phyloP scores from a whole-genome alignment of 2,329 filamentous ascomycete species.

The Paraphoma sp. region DNA sequence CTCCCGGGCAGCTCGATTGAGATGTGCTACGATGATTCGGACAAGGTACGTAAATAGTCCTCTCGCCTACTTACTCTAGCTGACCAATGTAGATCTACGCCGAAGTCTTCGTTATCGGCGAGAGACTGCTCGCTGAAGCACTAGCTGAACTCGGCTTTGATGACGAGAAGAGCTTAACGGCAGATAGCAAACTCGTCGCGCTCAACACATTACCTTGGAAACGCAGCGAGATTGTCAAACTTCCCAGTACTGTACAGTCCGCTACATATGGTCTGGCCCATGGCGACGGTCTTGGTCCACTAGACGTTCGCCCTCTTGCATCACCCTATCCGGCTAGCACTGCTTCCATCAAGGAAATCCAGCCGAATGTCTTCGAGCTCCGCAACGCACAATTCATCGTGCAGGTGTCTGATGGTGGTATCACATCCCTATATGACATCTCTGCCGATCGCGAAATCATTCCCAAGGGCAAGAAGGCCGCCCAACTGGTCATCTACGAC shows the following conservation, averaged over 20 bases:
- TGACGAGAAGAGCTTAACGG: constrained; percentile 49
- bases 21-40: constrained; percentile 97
- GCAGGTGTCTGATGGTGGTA: constrained; percentile 74
- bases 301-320: constrained; percentile 40
- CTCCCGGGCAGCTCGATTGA: constrained; percentile 93
- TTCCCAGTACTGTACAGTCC: constrained; percentile 54
- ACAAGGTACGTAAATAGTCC: constrained; percentile 60
- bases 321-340: constrained; percentile 33
- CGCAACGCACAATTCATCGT: constrained; percentile 79
- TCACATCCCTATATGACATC: constrained; percentile 84
- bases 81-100: constrained; percentile 68
- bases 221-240: constrained; percentile 74
- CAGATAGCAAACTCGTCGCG: constrained; percentile 62
- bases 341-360: constrained; percentile 59
- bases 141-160: constrained; percentile 71
- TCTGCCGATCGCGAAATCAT: constrained; percentile 78
- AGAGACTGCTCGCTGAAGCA: constrained; percentile 74
- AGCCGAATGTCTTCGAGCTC: constrained; percentile 74
- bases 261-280: constrained; percentile 49
- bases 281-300: constrained; percentile 53
- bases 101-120: constrained; percentile 78
- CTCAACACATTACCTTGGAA: constrained; percentile 90
- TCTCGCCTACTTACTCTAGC: neutral
- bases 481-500: constrained; percentile 93
- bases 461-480: constrained; percentile 74